phyloP scores from a whole-genome alignment of 495 filamentous ascomycete genomes.

The Aspergillus bridgeri region DNA sequence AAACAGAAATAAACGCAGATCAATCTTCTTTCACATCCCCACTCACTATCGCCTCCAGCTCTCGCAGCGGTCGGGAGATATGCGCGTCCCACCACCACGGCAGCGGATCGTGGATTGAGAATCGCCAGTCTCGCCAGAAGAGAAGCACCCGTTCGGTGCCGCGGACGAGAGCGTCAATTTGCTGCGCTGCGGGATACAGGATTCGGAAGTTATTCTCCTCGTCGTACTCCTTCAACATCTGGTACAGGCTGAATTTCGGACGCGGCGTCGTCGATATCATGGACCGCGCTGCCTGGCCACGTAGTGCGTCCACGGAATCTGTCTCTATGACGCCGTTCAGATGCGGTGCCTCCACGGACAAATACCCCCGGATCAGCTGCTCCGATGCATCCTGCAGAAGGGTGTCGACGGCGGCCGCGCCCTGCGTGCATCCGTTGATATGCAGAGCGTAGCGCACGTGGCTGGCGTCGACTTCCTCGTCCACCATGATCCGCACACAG shows the following conservation, averaged over 20 bases:
- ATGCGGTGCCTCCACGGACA: slow-evolving; percentile 27
- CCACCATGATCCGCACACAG: slow-evolving; percentile 61
- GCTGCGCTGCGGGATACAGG: slow-evolving; percentile 14
- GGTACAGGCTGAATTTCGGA: slow-evolving; percentile 11
- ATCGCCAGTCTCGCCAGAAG: slow-evolving; percentile 36
- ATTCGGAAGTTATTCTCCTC: slow-evolving; percentile 3
- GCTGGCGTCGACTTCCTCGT: slow-evolving; percentile 38
- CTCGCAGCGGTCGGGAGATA: slow-evolving; percentile 34
- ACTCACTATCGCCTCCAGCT: slow-evolving; percentile 28
- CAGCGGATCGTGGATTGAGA: slow-evolving; percentile 35
- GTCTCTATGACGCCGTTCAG: not conserved
- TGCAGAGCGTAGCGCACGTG: slow-evolving; percentile 40
- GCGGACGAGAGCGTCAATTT: slow-evolving; percentile 7
- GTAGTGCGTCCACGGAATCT: not conserved
- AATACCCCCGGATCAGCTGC: slow-evolving; percentile 31
- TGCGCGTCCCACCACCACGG: slow-evolving; percentile 50
- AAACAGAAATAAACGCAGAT: not conserved
- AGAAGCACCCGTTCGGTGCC: slow-evolving; percentile 16
- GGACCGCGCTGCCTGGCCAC: not conserved
- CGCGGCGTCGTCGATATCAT: slow-evolving; percentile 1
- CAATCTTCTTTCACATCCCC: slow-evolving; percentile 11
- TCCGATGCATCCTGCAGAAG: slow-evolving; percentile 25
- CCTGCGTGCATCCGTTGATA: slow-evolving; percentile 37
- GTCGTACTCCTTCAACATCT: slow-evolving; percentile 4
- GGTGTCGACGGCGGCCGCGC: slow-evolving; percentile 25